These are phyloP conservation scores for Polyporus tsugae DNA, from an alignment of 1,284 basidiomycete species.

Conservation along the genomic window DNA sequence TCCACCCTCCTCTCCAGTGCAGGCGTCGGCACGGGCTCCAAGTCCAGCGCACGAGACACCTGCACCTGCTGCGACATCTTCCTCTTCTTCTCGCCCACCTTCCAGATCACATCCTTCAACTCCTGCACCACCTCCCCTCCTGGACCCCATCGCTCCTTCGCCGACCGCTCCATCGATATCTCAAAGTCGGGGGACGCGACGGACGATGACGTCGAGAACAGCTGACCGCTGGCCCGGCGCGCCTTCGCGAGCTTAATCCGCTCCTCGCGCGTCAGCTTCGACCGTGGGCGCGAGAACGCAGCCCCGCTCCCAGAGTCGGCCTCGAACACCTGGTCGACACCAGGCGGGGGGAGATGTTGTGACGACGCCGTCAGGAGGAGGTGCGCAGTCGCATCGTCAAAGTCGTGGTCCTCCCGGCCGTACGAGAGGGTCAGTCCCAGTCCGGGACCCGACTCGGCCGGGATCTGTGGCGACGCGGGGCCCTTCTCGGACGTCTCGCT, in stretches of 20 bases:
- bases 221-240: conserved; percentile 52
- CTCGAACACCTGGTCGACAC: conserved; percentile 82
- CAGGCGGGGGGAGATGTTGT: conserved; percentile 63
- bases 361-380: conserved; percentile 58
- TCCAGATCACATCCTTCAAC: conserved; percentile 85
- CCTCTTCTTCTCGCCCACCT: conserved; percentile 74
- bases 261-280: conserved; percentile 74
- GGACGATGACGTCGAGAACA: conserved; percentile 18
- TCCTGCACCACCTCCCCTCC: conserved; percentile 83
- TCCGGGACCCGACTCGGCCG: conserved; percentile 7
- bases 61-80: conserved; percentile 48
- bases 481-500: conserved; percentile 66
- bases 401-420: conserved; percentile 27
- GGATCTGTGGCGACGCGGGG: conserved; percentile 37
- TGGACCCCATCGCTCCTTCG: conserved; percentile 68
- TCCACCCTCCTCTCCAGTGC: too few species aligned
- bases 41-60: background rate
- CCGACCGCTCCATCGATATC: conserved; percentile 14
- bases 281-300: conserved; percentile 59
- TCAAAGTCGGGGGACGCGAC: conserved; percentile 10
- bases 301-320: conserved; percentile 57
- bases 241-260: conserved; percentile 68
- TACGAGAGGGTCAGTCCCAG: conserved; percentile 28
- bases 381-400: conserved; percentile 67
- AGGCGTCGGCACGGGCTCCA: background rate